Evolutionary conservation across 2,329 filamentous ascomycete species (phyloP).

Genomic region (Talaromyces sp.): DNA sequence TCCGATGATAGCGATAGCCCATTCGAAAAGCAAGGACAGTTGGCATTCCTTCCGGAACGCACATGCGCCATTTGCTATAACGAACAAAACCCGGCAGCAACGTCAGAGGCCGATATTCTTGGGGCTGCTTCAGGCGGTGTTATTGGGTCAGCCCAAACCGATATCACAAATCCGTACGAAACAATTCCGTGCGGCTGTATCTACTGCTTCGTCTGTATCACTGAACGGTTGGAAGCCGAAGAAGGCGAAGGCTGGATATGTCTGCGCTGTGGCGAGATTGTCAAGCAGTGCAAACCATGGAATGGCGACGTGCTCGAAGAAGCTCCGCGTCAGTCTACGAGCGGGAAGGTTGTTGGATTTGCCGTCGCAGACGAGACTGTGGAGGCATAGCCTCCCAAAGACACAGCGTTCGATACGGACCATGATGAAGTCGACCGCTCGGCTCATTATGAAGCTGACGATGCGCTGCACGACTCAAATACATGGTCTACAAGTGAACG

Average conservation of each 20-base stretch:
- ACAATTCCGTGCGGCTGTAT: constrained; percentile 81
- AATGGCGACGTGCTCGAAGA: constrained; percentile 70
- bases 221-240: constrained; percentile 80
- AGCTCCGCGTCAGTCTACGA: constrained; percentile 24
- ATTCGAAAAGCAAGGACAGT: constrained; percentile 59
- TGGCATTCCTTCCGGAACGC: constrained; percentile 79
- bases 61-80: constrained; percentile 97
- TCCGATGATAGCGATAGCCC: constrained; percentile 45
- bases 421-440: constrained; percentile 12
- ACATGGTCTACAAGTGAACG: constrained; percentile 32
- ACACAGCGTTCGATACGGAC: constrained; percentile 12
- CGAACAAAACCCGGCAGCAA: constrained; percentile 71
- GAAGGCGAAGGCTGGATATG: constrained; percentile 94
- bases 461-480: constrained; percentile 29
- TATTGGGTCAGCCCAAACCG: constrained; percentile 80
- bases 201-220: constrained; percentile 96
- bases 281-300: constrained; percentile 87
- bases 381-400: constrained; percentile 10
- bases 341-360: constrained; percentile 38
- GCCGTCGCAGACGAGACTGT: constrained; percentile 22
- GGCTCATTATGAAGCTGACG: constrained; percentile 24
- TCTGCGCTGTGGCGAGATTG: constrained; percentile 74
- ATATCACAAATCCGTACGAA: constrained; percentile 95
- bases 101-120: constrained; percentile 70
- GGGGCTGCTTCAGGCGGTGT: constrained; percentile 69